Evolutionary conservation across 352 stramenopile genomes (phyloP).

Genomic region (Globisporangium spinosum): DNA sequence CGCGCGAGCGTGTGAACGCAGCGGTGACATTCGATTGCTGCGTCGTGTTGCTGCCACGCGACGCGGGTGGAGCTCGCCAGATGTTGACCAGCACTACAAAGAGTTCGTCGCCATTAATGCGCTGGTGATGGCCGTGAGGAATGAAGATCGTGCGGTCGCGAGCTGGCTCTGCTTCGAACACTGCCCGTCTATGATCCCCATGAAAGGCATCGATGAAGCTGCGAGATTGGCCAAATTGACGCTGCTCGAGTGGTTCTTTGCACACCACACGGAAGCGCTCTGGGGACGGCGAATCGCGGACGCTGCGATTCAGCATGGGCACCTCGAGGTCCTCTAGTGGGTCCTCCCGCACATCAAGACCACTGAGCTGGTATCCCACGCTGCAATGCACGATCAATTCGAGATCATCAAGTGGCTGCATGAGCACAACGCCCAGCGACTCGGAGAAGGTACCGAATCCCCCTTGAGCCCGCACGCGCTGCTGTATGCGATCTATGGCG

Average conservation of each 20-base stretch:
- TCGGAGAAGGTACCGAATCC: background rate
- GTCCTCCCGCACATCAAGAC: constrained; percentile 1
- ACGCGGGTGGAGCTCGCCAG: background rate
- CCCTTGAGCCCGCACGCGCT: background rate
- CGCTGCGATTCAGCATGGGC: background rate
- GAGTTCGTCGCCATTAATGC: background rate
- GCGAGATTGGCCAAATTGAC: background rate
- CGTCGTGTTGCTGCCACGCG: background rate
- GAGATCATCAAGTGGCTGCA: constrained; percentile 2
- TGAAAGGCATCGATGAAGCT: background rate
- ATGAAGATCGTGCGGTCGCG: background rate
- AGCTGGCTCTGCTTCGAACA: background rate
- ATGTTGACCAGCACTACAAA: constrained; percentile 5
- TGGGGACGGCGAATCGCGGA: background rate
- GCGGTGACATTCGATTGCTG: background rate
- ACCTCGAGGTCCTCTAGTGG: constrained; percentile 1
- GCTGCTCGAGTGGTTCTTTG: background rate
- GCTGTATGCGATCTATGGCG: background rate
- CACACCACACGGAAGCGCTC: background rate
- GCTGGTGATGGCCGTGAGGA: background rate
- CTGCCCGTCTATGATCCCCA: background rate
- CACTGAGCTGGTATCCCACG: background rate
- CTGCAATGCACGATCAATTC: background rate
- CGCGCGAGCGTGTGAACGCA: background rate
- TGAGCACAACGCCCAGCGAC: background rate